Percentiles rank a stretch among this genome's conserved stretches.
Evolutionary conservation across 371 early-diverging fungal species (phyloP).

Genomic region (Coemansia sp.): DNA sequence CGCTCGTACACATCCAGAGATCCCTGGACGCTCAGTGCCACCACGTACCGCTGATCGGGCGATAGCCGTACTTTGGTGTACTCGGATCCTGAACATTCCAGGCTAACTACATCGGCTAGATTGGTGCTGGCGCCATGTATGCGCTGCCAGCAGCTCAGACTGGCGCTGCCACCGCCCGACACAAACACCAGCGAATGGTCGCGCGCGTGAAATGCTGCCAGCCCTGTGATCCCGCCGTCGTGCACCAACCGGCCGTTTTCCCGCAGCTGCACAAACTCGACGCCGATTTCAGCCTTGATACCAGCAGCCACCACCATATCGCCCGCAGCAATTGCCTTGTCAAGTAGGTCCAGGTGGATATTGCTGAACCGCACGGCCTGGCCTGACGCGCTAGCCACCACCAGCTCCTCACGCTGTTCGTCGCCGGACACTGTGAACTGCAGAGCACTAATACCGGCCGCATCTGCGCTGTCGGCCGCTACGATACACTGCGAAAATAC

Average conservation of each 20-base stretch:
- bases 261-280: slow-evolving; percentile 19
- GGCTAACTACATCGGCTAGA: slow-evolving; percentile 25
- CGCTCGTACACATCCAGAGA: slow-evolving; percentile 41
- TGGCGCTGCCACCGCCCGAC: slow-evolving; percentile 26
- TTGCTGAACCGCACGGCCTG: slow-evolving; percentile 31
- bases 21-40: slow-evolving; percentile 30
- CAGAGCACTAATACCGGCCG: slow-evolving; percentile 12
- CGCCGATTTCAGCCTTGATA: slow-evolving; percentile 16
- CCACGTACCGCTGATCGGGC: slow-evolving; percentile 24
- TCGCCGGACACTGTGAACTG: slow-evolving; percentile 14
- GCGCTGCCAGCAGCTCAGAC: slow-evolving; percentile 39
- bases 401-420: slow-evolving; percentile 33
- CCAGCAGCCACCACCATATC: slow-evolving; percentile 26
- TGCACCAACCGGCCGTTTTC: slow-evolving; percentile 8
- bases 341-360: slow-evolving; percentile 16
- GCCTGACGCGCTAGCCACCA: slow-evolving; percentile 16
- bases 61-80: slow-evolving; percentile 22
- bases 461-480: background rate
- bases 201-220: slow-evolving; percentile 20
- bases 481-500: slow-evolving; percentile 34
- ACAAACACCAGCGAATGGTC: slow-evolving; percentile 12
- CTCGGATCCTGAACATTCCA: slow-evolving; percentile 22
- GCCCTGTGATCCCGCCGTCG: slow-evolving; percentile 8
- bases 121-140: slow-evolving; percentile 4
- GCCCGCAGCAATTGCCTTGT: slow-evolving; percentile 25